Base-by-base conservation (phyloP, 441 rosid genomes). In the Theobroma grandiflorum region DNA sequence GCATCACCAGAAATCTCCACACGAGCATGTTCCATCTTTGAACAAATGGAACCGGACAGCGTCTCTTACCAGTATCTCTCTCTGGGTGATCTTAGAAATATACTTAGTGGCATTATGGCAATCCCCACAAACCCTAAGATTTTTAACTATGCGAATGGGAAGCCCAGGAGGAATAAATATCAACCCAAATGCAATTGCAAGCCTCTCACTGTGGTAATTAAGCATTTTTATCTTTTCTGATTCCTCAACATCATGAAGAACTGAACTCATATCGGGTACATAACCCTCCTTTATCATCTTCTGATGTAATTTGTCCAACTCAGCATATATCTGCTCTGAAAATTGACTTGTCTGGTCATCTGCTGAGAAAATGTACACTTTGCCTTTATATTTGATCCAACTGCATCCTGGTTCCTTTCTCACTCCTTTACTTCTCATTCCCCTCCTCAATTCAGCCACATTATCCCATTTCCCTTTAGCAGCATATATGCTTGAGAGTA, bases 11-110 rank as follows among this genome's bases (percentile, higher is more conserved):
- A 97, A 97, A 87, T 97, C 98, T 78, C 98, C 95, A 5, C 98
- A 97, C 20, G 98, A 97, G 84, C 99, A 97, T 8, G 82, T 84
- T 86, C 98, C 99, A 91, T 91, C 91, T 87, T 90, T 91, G 76
- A 94, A 97, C 76, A 87, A 87, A 87, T 97, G 98, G 88, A 90
- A 94, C 79, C 98, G 86, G 18, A 88, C 97, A 73, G 98, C 87
- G 85, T 95, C 98, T 91, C 98, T 88, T 69, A 96, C 97, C n/a
- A 95, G 87, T 69, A 96, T 96, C 86, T 95, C 99, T 85, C 98
- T 93, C 70, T 77, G 88, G 76, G 96, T 91, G 80, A 95, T 88
- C 76, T 89, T 91, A 49, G 98, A 96, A 76, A 96, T 92, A 87
- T 88, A 91, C 85, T 94, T 96, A 53, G 98, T 95, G 14, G 92